Conservation (phyloP, 1,284 basidiomycete genomes). For the Tetrapyrgos nigripes region DNA sequence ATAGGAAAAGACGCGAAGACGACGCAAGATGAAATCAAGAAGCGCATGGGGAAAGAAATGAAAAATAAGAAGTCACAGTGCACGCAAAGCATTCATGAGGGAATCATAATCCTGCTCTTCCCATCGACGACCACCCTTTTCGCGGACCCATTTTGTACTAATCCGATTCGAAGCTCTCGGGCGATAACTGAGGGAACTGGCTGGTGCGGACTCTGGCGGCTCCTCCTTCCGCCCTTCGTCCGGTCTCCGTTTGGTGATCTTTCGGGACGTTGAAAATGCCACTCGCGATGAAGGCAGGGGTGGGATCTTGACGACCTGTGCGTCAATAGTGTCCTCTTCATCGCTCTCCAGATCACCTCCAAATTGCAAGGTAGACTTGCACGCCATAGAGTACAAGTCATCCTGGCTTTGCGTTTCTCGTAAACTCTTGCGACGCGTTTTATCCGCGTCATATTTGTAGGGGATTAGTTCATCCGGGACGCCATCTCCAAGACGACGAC, state of each 20-base stretch:
- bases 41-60: neutral
- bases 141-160: constrained; percentile 43
- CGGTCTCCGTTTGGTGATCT: constrained; percentile 25
- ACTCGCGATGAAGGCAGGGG: neutral
- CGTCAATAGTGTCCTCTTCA: neutral
- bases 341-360: neutral
- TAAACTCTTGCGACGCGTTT: neutral
- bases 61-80: constrained; percentile 4
- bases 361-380: neutral
- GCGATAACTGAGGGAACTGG: constrained; percentile 25
- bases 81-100: constrained; percentile 17
- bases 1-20: too few species aligned
- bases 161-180: constrained; percentile 22
- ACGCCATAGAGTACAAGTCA: neutral
- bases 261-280: constrained; percentile 7
- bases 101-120: constrained; percentile 40
- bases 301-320: neutral
- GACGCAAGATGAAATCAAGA: constrained; percentile 1
- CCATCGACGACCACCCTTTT: constrained; percentile 41
- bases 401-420: neutral
- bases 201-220: constrained; percentile 27
- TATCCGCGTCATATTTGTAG: neutral
- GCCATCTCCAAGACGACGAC: constrained; percentile 38
- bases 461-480: constrained; percentile 32
- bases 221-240: neutral